These are phyloP conservation scores for Pseudoperonospora humuli DNA, from an alignment of 352 stramenopile genomes.

Conservation along the genomic window DNA sequence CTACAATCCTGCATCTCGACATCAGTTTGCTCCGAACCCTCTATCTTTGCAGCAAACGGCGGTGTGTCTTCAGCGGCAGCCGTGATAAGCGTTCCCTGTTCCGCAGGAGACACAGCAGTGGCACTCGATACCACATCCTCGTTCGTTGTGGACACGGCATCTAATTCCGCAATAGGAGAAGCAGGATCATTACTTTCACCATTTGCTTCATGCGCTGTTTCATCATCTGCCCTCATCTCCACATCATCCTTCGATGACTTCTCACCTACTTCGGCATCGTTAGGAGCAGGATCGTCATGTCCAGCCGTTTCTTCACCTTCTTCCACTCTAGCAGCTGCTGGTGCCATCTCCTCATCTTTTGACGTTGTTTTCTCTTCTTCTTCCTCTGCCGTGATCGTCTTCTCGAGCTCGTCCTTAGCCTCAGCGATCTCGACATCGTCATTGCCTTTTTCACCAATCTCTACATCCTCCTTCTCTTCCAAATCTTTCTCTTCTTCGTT, in stretches of 20 bases:
- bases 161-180: neutral
- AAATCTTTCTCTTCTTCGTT: neutral
- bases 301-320: slow-evolving; percentile 1
- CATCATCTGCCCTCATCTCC: slow-evolving; percentile 5
- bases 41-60: neutral
- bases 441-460: too few species aligned
- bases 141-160: neutral
- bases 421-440: too few species aligned
- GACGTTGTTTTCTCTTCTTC: neutral
- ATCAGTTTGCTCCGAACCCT: neutral
- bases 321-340: neutral
- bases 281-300: neutral
- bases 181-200: neutral
- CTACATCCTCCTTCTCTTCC: neutral
- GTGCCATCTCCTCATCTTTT: slow-evolving; percentile 1
- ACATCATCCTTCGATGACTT: slow-evolving; percentile 1
- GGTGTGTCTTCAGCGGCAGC: neutral
- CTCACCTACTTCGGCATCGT: neutral
- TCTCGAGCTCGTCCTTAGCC: neutral
- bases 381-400: neutral
- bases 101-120: neutral
- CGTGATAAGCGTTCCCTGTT: neutral
- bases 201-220: slow-evolving; percentile 4
- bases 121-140: neutral
- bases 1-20: slow-evolving; percentile 3